These are phyloP conservation scores for Termitomyces sp. DNA, from an alignment of 768 basidiomycete genomes.

Conservation along the genomic window DNA sequence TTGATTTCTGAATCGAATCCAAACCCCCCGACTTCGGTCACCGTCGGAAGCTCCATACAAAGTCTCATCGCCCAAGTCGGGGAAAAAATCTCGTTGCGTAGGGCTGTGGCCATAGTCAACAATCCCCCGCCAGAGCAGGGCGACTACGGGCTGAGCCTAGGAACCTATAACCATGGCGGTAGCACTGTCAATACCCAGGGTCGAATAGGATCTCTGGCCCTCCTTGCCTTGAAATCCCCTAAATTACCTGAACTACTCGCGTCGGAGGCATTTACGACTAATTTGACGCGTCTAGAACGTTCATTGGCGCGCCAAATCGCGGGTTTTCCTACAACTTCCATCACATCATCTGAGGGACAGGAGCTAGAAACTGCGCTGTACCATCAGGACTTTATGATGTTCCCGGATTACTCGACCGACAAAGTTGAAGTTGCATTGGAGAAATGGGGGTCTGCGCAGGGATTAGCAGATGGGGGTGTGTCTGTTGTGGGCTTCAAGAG, in stretches of 20 bases:
- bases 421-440: conserved; percentile 45
- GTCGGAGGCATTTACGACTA: conserved; percentile 49
- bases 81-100: conserved; percentile 71
- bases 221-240: conserved; percentile 52
- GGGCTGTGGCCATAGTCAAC: conserved; percentile 50
- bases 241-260: conserved; percentile 42
- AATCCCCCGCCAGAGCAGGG: conserved; percentile 38
- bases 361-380: conserved; percentile 58
- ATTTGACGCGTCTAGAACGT: conserved; percentile 65
- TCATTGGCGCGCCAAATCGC: conserved; percentile 82
- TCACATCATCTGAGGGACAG: conserved; percentile 33
- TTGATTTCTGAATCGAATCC: conserved; percentile 49
- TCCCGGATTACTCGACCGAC: conserved; percentile 51
- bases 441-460: conserved; percentile 36
- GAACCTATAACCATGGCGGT: conserved; percentile 64
- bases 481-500: conserved; percentile 56
- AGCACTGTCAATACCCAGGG: conserved; percentile 48
- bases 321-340: conserved; percentile 69
- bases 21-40: conserved; percentile 35
- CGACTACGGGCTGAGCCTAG: conserved; percentile 41
- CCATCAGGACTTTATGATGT: conserved; percentile 72
- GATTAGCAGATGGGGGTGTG: conserved; percentile 31
- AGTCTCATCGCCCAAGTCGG: conserved; percentile 75
- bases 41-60: conserved; percentile 63
- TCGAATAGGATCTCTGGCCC: conserved; percentile 56